A percentile compares a stretch with the other conserved stretches of the same genome.
Evolutionary conservation across 352 stramenopile species (phyloP).

Genomic region (Blastocystis sp.): DNA sequence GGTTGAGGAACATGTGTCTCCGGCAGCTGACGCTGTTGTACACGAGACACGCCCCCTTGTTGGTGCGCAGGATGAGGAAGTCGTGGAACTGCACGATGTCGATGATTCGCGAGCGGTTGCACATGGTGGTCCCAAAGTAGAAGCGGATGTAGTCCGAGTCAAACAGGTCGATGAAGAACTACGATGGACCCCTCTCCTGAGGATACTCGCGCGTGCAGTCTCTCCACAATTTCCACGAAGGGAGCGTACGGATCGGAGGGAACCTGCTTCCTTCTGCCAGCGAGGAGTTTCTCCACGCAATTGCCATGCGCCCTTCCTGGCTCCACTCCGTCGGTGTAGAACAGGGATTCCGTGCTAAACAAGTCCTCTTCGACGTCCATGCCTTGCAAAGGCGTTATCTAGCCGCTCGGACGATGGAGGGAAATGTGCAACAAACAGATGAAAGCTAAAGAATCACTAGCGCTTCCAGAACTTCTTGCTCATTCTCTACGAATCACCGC

Average conservation of each 20-base stretch:
- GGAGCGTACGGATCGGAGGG: background rate
- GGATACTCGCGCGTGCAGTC: slow-evolving; percentile 13
- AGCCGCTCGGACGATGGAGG: background rate
- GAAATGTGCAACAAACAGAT: slow-evolving; percentile 13
- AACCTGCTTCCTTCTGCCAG: background rate
- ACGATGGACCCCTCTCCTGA: background rate
- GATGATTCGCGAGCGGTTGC: slow-evolving; percentile 24
- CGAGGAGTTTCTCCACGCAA: background rate
- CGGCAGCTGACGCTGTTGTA: background rate
- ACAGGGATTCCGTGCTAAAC: slow-evolving; percentile 37
- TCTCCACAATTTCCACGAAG: background rate
- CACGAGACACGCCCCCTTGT: slow-evolving; percentile 23
- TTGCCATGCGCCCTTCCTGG: background rate
- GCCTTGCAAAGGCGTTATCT: background rate
- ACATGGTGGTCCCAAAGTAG: slow-evolving; percentile 39
- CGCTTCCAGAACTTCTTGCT: slow-evolving; percentile 68
- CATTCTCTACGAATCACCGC: slow-evolving; percentile 59
- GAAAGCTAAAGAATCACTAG: slow-evolving; percentile 19
- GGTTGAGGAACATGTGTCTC: slow-evolving; percentile 59
- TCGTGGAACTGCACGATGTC: slow-evolving; percentile 58
- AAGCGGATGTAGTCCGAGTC: slow-evolving; percentile 44
- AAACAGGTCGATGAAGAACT: slow-evolving; percentile 34
- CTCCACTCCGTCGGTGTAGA: background rate
- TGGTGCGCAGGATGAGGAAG: slow-evolving; percentile 30
- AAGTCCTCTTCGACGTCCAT: slow-evolving; percentile 26